A percentile compares a stretch with the other conserved stretches of the same genome.
Evolutionary conservation across 2,329 filamentous ascomycete species (phyloP).

Genomic region (Chaetomium olivaceum): DNA sequence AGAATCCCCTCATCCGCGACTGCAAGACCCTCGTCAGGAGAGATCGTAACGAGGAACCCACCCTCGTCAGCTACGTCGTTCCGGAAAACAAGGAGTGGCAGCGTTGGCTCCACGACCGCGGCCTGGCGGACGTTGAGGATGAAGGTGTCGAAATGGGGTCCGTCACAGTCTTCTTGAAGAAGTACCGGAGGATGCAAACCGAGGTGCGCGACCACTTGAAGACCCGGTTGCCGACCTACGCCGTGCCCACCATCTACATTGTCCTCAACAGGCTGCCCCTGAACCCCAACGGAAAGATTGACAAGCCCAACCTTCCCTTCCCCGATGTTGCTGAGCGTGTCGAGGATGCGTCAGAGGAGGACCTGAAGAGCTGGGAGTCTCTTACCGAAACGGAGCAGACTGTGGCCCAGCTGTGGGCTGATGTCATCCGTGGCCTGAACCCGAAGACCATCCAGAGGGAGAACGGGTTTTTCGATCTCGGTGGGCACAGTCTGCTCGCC

Average conservation of each 20-base stretch:
- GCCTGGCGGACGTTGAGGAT: constrained; percentile 56
- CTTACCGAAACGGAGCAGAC: constrained; percentile 59
- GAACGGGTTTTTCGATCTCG: constrained; percentile 73
- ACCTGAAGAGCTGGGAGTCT: constrained; percentile 45
- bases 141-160: constrained; percentile 51
- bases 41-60: constrained; percentile 82
- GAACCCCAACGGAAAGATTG: constrained; percentile 86
- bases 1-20: constrained; percentile 75
- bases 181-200: constrained; percentile 49
- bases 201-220: constrained; percentile 66
- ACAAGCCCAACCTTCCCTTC: constrained; percentile 77
- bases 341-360: constrained; percentile 47
- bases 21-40: constrained; percentile 82
- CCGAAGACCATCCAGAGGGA: constrained; percentile 63
- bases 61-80: constrained; percentile 85
- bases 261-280: constrained; percentile 71
- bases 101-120: constrained; percentile 61
- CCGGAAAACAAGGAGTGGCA: constrained; percentile 76
- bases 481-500: constrained; percentile 78
- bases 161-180: constrained; percentile 46
- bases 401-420: constrained; percentile 72
- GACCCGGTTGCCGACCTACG: constrained; percentile 70
- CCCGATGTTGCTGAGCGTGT: constrained; percentile 69
- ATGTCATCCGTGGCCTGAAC: constrained; percentile 66
- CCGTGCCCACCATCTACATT: constrained; percentile 74